Conservation (phyloP, 164 flowering plant species). For the Hamamelis virginiana region DNA sequence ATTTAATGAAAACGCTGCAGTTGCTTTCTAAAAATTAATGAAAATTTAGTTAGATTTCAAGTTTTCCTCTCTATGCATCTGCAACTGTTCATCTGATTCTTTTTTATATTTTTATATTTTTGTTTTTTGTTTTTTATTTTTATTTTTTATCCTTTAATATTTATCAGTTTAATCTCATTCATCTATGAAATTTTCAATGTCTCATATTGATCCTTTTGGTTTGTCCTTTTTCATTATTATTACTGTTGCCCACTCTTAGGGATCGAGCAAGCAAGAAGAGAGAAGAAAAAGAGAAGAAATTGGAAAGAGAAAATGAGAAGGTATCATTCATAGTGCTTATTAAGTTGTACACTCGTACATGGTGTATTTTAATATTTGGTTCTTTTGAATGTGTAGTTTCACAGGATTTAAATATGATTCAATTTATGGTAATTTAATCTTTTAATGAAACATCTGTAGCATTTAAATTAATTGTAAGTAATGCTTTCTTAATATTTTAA, state of each 20-base stretch:
- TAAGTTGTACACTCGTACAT: not conserved
- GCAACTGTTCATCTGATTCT: not conserved
- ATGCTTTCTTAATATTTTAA: too few species aligned
- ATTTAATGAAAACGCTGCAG: not conserved
- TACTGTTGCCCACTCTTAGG: slow-evolving; percentile 21
- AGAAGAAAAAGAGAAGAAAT: slow-evolving; percentile 35
- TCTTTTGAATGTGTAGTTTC: not conserved
- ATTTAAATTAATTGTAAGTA: too few species aligned
- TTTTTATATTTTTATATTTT: not conserved
- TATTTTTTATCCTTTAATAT: not conserved
- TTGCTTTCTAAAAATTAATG: too few species aligned
- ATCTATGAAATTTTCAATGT: not conserved
- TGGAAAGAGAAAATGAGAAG: slow-evolving; percentile 46
- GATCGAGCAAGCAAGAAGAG: slow-evolving; percentile 25
- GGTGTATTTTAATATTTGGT: not conserved
- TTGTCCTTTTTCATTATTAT: not conserved
- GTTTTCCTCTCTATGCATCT: not conserved
- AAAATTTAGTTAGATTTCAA: too few species aligned
- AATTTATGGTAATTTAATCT: too few species aligned
- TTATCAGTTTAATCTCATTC: too few species aligned
- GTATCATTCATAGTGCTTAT: slow-evolving; percentile 18
- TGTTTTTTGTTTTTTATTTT: not conserved
- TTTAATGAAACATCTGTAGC: too few species aligned
- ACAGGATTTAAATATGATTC: too few species aligned
- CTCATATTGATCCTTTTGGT: not conserved